These are phyloP conservation scores for Tilletia indica DNA, from an alignment of 1,284 basidiomycete species.

Conservation along the genomic window DNA sequence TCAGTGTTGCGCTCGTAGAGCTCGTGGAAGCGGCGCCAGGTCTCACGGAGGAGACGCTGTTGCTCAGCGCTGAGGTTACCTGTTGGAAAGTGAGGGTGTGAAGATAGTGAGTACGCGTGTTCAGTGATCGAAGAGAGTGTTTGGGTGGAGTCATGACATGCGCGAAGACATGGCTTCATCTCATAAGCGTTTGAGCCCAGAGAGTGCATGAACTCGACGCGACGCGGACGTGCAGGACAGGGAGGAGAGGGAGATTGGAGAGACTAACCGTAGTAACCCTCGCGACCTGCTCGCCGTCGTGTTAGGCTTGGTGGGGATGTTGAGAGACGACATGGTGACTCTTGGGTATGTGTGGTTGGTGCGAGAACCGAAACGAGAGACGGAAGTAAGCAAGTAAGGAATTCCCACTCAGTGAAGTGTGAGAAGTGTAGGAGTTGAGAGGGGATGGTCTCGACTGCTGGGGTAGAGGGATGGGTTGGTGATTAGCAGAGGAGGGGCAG, in stretches of 20 bases:
- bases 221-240: constrained; percentile 9
- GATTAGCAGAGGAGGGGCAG: not conserved
- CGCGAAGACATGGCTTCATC: too few species aligned
- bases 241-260: constrained; percentile 2
- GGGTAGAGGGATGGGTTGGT: not conserved
- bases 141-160: too few species aligned
- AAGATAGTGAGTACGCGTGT: not conserved
- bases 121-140: too few species aligned
- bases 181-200: not conserved
- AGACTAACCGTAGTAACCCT: constrained; percentile 43
- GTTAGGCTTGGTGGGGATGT: constrained; percentile 32
- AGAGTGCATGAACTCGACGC: not conserved
- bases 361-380: not conserved
- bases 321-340: constrained; percentile 1
- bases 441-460: not conserved
- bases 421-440: not conserved
- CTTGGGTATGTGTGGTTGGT: not conserved
- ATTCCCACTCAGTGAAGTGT: constrained; percentile 16
- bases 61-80: constrained; percentile 50
- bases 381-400: too few species aligned
- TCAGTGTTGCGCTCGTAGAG: constrained; percentile 48
- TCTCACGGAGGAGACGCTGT: constrained; percentile 42
- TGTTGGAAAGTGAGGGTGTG: constrained; percentile 16
- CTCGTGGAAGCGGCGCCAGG: constrained; percentile 44
- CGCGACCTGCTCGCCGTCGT: constrained; percentile 45